Base-by-base conservation (phyloP, 257 asterid species). In the Cordia subcordata region DNA sequence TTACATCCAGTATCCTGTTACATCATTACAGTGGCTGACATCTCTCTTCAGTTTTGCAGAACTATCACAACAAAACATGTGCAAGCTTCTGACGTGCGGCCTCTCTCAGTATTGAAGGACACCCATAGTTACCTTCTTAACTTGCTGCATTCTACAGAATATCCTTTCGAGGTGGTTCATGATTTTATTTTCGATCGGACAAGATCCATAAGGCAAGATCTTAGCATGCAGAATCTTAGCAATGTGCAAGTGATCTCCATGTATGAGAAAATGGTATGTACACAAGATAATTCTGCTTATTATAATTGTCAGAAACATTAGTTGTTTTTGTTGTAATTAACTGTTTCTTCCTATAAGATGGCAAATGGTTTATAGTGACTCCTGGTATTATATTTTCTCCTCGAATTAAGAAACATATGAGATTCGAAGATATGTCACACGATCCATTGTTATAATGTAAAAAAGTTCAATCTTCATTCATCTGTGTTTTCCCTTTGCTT, bases 161-260 rank as follows among this genome's bases (percentile, higher is more conserved):
- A 55, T 54, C 82, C 90, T 57, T 86, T 86, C 69, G 94, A 82
- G 67, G 86, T 86, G 75, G 84, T 88, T 70, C 90, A 92, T 66
- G 96, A 88, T 75, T 92, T 92, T 75, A 68, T 92, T 68, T 88
- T 86, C 65, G 98, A 92, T 75, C 79, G 96, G 77, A 81, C 86
- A 60, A 82, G 98, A 72, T 86, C 96, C 76, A 84, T 92, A 47
- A 81, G 98, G 73, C 98, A 92, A 77, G 98, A 92, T 71, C 90
- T 92, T 47, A 81, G 94, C 68, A 88, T 92, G 94, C 98, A 92
- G 81, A 86, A 80, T 71, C 72, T 74, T 71, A 62, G 63, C 68
- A 71, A 75, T 53, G 71, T 76, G 65, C 79, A 69, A 75, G 94
- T 72, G 69, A 83, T 92, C 68, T 63, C 68, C 54, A 84, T 92